These are phyloP conservation scores for Sporisorium graminicola DNA, from an alignment of 1,284 basidiomycete genomes.

Conservation along the genomic window DNA sequence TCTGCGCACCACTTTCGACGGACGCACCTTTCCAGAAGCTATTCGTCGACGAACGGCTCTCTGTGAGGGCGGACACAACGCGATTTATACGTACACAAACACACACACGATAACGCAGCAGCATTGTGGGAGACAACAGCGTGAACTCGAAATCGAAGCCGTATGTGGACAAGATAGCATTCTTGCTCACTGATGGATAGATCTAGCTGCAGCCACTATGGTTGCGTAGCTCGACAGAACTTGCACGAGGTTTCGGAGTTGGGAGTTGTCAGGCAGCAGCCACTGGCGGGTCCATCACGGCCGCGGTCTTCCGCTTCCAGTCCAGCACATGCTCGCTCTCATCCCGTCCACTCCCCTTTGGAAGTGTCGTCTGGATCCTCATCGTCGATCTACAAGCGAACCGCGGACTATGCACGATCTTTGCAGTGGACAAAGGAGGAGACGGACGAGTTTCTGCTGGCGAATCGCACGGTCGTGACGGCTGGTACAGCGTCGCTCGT, in stretches of 20 bases:
- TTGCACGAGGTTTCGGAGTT: background rate
- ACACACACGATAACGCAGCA: background rate
- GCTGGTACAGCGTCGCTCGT: conserved; percentile 68
- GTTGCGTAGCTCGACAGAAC: conserved; percentile 18
- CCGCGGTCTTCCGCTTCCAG: background rate
- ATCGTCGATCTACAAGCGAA: conserved; percentile 22
- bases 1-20: background rate
- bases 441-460: conserved; percentile 50
- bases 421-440: conserved; percentile 43
- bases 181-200: conserved; percentile 13
- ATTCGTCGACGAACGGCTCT: background rate
- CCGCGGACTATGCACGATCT: conserved; percentile 24
- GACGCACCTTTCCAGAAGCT: background rate
- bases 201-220: conserved; percentile 38
- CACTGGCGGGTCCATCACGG: conserved; percentile 38
- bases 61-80: background rate
- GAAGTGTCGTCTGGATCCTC: conserved; percentile 1
- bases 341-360: conserved; percentile 16
- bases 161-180: background rate
- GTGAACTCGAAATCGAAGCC: background rate
- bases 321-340: background rate
- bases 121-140: background rate
- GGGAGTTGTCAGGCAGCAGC: background rate
- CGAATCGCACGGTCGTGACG: conserved; percentile 64
- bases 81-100: background rate